Conservation (phyloP, 2,329 filamentous ascomycete species). For the Trichoderma gracile region DNA sequence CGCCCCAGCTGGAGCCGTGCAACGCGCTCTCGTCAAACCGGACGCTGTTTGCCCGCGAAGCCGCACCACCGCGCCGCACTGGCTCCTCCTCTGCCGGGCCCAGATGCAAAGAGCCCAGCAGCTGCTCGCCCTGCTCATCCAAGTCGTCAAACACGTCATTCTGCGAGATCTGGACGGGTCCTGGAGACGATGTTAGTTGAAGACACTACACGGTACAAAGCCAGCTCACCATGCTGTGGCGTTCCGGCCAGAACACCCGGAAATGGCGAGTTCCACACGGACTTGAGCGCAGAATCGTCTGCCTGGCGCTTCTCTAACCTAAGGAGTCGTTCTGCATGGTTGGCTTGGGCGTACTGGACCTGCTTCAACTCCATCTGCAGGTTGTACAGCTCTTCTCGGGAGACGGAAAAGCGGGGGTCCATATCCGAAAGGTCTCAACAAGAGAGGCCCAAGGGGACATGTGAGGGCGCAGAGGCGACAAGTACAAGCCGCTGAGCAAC, state of each 20-base stretch:
- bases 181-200: constrained; percentile 46
- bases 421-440: constrained; percentile 47
- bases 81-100: constrained; percentile 81
- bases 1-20: constrained; percentile 79
- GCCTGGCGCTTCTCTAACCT: constrained; percentile 67
- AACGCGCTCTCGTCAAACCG: constrained; percentile 95
- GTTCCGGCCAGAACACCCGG: constrained; percentile 81
- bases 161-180: constrained; percentile 75
- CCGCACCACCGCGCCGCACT: constrained; percentile 79
- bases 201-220: not conserved
- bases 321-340: constrained; percentile 62
- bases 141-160: constrained; percentile 86
- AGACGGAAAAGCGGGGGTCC: constrained; percentile 62
- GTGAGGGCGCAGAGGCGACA: not conserved
- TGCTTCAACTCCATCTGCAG: constrained; percentile 72
- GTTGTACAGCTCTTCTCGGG: constrained; percentile 66
- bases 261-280: constrained; percentile 92
- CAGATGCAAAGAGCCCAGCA: constrained; percentile 78
- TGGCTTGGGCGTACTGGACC: constrained; percentile 62
- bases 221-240: constrained; percentile 75
- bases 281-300: constrained; percentile 71
- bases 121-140: constrained; percentile 79
- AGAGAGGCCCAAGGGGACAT: not conserved
- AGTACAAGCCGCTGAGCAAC: not conserved
- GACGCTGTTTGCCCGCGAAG: constrained; percentile 93